A percentile compares a stretch with the other conserved stretches of the same genome.
phyloP scores from a whole-genome alignment of 768 basidiomycete species.

The Lentinula sp. region DNA sequence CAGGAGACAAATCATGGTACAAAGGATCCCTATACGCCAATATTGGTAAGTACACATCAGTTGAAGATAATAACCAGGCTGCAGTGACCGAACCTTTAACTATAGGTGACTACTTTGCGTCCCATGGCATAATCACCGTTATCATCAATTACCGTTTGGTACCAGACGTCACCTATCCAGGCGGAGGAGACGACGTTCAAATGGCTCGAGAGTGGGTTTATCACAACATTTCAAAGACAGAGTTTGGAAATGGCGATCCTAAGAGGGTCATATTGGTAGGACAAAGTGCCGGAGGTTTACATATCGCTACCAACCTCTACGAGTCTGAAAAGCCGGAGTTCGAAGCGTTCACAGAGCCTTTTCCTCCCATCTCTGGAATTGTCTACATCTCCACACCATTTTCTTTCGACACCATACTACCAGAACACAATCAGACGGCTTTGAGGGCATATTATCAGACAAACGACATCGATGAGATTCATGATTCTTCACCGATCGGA shows the following conservation, averaged over 20 bases:
- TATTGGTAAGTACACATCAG: not conserved
- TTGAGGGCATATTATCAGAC: not conserved
- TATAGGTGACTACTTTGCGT: not conserved
- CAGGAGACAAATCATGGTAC: not conserved
- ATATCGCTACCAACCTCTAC: conserved; percentile 1
- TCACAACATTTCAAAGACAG: not conserved
- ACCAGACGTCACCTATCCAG: not conserved
- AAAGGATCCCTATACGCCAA: not conserved
- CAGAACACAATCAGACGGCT: not conserved
- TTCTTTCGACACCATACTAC: not conserved
- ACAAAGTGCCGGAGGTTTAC: not conserved
- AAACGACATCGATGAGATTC: not conserved
- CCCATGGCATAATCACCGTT: not conserved
- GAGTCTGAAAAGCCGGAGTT: not conserved
- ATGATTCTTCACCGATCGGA: not conserved
- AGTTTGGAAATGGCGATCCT: not conserved
- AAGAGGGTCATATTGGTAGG: not conserved
- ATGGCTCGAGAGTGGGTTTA: not conserved
- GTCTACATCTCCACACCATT: not conserved
- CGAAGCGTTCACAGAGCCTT: no score
- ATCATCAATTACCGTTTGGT: conserved; percentile 1
- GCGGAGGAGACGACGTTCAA: not conserved
- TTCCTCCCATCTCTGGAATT: not conserved
- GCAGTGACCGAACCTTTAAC: not conserved
- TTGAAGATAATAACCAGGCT: not conserved